These are phyloP conservation scores for Jaapia argillacea DNA, from an alignment of 768 basidiomycete genomes.

Conservation along the genomic window DNA sequence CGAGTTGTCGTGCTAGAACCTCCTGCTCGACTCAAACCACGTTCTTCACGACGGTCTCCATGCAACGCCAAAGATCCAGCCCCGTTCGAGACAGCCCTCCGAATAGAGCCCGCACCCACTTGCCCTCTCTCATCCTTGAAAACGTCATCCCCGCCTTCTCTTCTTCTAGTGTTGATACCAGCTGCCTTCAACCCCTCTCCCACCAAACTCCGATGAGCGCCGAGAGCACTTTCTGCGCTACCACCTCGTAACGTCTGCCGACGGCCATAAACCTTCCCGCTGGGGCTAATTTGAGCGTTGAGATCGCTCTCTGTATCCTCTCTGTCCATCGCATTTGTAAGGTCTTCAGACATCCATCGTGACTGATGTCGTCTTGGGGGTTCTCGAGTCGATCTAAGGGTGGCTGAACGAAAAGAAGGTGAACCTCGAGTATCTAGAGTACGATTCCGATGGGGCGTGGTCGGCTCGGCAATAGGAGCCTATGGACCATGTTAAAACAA, in stretches of 20 bases:
- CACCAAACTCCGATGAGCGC: slow-evolving; percentile 42
- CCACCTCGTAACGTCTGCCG: slow-evolving; percentile 52
- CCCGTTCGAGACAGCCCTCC: too few relatives aligned
- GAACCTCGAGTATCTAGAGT: not conserved
- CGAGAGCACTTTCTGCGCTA: slow-evolving; percentile 60
- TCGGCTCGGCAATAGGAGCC: slow-evolving; percentile 6
- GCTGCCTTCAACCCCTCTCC: slow-evolving; percentile 66
- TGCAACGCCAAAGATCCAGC: too few relatives aligned
- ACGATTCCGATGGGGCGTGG: not conserved
- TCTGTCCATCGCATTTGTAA: slow-evolving; percentile 11
- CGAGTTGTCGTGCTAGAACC: slow-evolving; percentile 5
- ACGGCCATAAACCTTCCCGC: slow-evolving; percentile 23
- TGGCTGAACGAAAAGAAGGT: slow-evolving; percentile 13
- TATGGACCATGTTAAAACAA: slow-evolving; percentile 1
- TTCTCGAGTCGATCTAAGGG: slow-evolving; percentile 38
- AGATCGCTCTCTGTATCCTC: slow-evolving; percentile 10
- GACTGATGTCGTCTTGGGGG: slow-evolving; percentile 38
- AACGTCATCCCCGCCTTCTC: slow-evolving; percentile 25
- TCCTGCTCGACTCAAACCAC: slow-evolving; percentile 6
- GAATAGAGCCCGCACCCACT: slow-evolving; percentile 14
- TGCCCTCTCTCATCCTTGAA: slow-evolving; percentile 20
- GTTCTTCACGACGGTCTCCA: too few relatives aligned
- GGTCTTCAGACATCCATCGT: slow-evolving; percentile 45
- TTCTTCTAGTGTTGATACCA: slow-evolving; percentile 35
- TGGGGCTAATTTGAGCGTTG: not conserved